These are phyloP conservation scores for Fusarium udum DNA, from an alignment of 2,329 filamentous ascomycete species.

Conservation along the genomic window DNA sequence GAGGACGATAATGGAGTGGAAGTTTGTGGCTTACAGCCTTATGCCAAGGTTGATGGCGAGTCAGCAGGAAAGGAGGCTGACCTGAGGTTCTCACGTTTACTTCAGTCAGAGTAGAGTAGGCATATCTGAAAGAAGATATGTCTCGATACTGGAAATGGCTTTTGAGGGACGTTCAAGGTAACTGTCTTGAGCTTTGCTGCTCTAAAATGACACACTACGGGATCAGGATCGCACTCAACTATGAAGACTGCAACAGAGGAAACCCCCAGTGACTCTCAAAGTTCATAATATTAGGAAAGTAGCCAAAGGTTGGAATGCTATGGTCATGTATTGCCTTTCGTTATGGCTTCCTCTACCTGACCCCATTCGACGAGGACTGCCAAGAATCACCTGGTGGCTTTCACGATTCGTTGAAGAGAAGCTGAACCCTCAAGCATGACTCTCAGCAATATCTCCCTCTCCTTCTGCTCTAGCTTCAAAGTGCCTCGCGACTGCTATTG, in stretches of 20 bases:
- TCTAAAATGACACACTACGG: too few species aligned
- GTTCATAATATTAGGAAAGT: too few species aligned
- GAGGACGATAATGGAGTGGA: rapidly evolving
- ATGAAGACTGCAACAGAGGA: too few species aligned
- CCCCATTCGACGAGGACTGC: background rate
- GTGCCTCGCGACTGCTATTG: rapidly evolving
- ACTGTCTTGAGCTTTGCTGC: too few species aligned
- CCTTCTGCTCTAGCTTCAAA: rapidly evolving
- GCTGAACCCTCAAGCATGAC: background rate
- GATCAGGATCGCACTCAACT: too few species aligned
- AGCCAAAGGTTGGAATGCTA: background rate
- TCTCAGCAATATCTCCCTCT: rapidly evolving
- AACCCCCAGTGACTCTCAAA: rapidly evolving
- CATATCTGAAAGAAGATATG: too few species aligned
- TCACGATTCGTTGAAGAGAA: background rate
- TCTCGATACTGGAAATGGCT: background rate
- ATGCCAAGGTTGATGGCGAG: background rate
- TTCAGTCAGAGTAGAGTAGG: too few species aligned
- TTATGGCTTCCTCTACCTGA: background rate
- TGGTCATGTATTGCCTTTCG: rapidly evolving
- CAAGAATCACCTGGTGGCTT: rapidly evolving
- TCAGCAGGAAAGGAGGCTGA: background rate
- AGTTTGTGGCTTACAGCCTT: background rate
- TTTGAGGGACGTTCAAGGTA: too few species aligned
- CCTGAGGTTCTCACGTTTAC: rapidly evolving